Evolutionary conservation across 2,329 filamentous ascomycete genomes (phyloP).

Genomic region (Aspergillus neoniger): DNA sequence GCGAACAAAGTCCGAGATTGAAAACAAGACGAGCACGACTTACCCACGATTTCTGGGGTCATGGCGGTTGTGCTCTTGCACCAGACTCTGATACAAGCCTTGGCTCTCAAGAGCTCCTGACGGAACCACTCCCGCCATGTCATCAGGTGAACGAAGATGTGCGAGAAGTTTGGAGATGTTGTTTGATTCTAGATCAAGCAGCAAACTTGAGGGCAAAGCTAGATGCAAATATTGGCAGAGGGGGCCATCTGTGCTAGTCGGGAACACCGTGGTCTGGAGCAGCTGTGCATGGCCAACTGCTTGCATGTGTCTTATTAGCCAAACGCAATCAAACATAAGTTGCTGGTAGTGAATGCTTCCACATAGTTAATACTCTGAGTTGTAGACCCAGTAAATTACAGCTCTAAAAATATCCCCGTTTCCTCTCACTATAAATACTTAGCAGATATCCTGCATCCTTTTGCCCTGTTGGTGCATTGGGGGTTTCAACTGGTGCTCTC

Average conservation of each 20-base stretch:
- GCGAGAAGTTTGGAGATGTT: not conserved
- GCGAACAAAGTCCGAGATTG: not conserved
- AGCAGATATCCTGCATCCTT: too few species aligned
- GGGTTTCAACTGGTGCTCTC: not conserved
- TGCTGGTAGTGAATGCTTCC: too few species aligned
- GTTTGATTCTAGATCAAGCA: not conserved
- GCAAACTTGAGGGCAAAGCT: not conserved
- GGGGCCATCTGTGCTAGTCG: not conserved
- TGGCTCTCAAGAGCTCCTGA: not conserved
- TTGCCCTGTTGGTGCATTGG: not conserved
- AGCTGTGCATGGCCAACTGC: not conserved
- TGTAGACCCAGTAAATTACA: too few species aligned
- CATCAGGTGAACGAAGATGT: not conserved
- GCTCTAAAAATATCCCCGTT: too few species aligned
- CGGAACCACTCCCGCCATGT: not conserved
- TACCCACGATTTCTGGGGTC: conserved; percentile 16
- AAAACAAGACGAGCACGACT: not conserved
- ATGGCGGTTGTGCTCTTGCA: conserved; percentile 5
- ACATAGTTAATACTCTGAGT: too few species aligned
- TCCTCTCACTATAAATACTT: too few species aligned
- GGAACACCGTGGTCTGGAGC: not conserved
- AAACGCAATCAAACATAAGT: not conserved
- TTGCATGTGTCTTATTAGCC: not conserved
- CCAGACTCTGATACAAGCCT: not conserved
- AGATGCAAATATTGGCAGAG: not conserved